Percentiles rank a stretch among this genome's conserved stretches.
Conservation (phyloP, 257 asterid genomes). For the Solanum virginianum region DNA sequence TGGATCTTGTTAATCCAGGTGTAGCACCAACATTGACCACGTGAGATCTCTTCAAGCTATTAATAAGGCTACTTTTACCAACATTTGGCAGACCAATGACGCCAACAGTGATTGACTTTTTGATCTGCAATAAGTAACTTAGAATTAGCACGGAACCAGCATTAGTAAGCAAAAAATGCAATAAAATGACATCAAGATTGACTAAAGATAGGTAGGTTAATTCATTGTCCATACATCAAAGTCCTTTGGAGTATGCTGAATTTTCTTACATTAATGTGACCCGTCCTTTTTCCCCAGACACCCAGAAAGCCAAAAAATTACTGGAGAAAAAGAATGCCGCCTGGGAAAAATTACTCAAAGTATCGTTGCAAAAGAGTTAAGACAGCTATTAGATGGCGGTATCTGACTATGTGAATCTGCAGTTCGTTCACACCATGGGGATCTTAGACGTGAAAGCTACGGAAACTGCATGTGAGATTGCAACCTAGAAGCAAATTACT, state of each 20-base stretch:
- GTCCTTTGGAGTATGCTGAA: neutral
- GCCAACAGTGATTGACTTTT: conserved; percentile 86
- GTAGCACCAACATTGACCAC: conserved; percentile 91
- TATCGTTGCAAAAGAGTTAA: neutral
- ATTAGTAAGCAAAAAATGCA: neutral
- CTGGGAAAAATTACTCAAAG: neutral
- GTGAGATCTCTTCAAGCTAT: conserved; percentile 84
- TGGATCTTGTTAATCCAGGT: conserved; percentile 84
- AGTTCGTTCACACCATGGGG: neutral
- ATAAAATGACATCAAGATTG: neutral
- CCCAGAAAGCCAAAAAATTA: neutral
- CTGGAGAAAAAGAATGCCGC: neutral
- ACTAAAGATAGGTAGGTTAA: neutral
- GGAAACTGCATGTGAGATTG: neutral
- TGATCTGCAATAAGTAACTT: conserved; percentile 44
- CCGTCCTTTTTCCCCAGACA: neutral
- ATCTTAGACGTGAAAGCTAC: neutral
- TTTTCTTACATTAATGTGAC: neutral
- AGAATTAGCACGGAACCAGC: neutral
- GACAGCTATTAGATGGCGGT: neutral
- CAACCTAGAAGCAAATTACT: neutral
- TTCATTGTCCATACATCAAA: neutral
- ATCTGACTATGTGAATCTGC: neutral
- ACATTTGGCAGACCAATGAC: conserved; percentile 96
- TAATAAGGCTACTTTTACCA: conserved; percentile 92